Evolutionary conservation across 176 grass and related monocot species (phyloP).

Genomic region (Oryza glumipatula): DNA sequence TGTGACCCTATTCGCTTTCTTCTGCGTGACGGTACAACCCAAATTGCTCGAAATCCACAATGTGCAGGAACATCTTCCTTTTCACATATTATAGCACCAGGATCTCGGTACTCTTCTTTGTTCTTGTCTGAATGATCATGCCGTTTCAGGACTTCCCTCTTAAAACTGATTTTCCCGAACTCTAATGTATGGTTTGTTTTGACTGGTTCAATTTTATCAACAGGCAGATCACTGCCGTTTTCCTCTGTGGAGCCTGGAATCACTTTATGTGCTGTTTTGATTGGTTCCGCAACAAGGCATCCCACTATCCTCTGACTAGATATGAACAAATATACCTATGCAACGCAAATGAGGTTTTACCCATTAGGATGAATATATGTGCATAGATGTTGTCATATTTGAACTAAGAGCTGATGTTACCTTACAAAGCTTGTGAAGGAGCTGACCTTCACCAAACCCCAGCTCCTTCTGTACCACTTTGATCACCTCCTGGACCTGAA

Average conservation of each 20-base stretch:
- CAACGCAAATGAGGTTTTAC: slow-evolving; percentile 10
- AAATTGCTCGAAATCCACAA: slow-evolving; percentile 88
- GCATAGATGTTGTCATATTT: not conserved
- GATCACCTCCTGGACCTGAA: slow-evolving; percentile 75
- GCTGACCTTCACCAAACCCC: slow-evolving; percentile 66
- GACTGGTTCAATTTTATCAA: slow-evolving; percentile 26
- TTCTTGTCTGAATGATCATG: slow-evolving; percentile 33
- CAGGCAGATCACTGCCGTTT: not conserved
- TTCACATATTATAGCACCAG: slow-evolving; percentile 73
- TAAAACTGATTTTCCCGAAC: slow-evolving; percentile 81
- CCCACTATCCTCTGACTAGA: slow-evolving; percentile 75
- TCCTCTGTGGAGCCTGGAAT: slow-evolving; percentile 45
- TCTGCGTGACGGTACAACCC: slow-evolving; percentile 77
- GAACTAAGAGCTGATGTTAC: slow-evolving; percentile 36
- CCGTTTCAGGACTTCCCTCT: slow-evolving; percentile 66
- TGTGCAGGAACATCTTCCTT: slow-evolving; percentile 62
- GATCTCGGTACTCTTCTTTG: slow-evolving; percentile 42
- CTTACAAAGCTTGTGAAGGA: slow-evolving; percentile 83
- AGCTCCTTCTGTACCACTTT: slow-evolving; percentile 79
- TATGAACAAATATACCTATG: slow-evolving; percentile 86
- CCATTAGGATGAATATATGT: not conserved
- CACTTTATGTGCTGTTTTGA: slow-evolving; percentile 80
- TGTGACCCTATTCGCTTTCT: slow-evolving; percentile 66
- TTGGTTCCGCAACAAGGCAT: slow-evolving; percentile 82
- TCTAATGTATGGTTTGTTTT: slow-evolving; percentile 53